Evolutionary conservation across 768 basidiomycete species (phyloP), one percentile per base, ranked within the genome.

Genomic region (Mycena latifolia): DNA sequence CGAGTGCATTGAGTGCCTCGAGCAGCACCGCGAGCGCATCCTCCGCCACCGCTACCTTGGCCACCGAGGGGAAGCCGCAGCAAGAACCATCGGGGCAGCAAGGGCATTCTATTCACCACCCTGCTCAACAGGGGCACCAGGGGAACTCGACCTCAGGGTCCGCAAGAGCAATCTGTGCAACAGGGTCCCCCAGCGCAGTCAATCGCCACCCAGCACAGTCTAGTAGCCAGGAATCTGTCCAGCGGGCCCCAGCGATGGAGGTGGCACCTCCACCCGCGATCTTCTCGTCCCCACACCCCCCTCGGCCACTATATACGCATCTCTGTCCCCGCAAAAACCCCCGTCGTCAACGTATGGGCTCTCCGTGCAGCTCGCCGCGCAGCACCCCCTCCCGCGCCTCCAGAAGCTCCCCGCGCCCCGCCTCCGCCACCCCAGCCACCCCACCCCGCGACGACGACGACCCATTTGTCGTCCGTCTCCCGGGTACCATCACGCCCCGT

Each of bases 281-380:
- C 4, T 46, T 46, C 45, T 46, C 50, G 31, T n/a, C 28, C 50
- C 50, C 18, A 51, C 29, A 1, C 29, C 50, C 29, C 17, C 50
- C 18, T 12, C 10, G 10, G 20, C 50, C 29, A 1, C 29, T 1
- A n/a, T n/a, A n/a, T 28, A 50, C 31, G 5, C 29, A 20, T n/a
- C 29, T 20, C 43, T n/a, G 31, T 18, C 55, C 43, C 55, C 31
- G 41, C 56, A 47, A 64, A 64, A 33, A 29, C 63, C 10, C 57
- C 64, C 25, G 25, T 37, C 7, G 58, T 61, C 39, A 69, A 69
- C 43, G 67, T 69, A 25, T 69, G 67, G 67, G 12, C 58, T 3
- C 37, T 60, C 39, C 67, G 67, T n/a, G 63, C 67, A 3, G 67
- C 67, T 20, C 55, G 61, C 9, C 52, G 52, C 45, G 45, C 45